These are phyloP conservation scores for Vigna mungo DNA, from an alignment of 306 rosid species.

Conservation along the genomic window DNA sequence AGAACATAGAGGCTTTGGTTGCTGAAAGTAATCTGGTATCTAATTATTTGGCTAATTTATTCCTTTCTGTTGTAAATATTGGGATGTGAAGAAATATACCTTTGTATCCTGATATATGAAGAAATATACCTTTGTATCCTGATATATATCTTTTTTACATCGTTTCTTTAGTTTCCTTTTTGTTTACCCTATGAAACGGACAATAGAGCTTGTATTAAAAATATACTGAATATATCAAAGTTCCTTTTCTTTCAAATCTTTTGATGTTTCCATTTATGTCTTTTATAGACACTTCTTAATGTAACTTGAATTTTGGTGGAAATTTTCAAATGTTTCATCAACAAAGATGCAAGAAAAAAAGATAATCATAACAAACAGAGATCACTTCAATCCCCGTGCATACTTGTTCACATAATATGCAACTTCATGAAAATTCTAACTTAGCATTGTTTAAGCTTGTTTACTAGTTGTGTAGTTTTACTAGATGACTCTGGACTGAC, in stretches of 20 bases:
- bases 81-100: neutral
- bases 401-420: conserved; percentile 28
- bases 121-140: neutral
- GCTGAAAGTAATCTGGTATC: conserved; percentile 94
- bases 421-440: conserved; percentile 16
- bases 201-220: neutral
- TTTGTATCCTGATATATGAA: neutral
- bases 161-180: neutral
- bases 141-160: neutral
- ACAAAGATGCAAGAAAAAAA: conserved; percentile 29
- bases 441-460: conserved; percentile 11
- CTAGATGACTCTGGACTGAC: conserved; percentile 26
- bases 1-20: conserved; percentile 95
- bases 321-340: conserved; percentile 27
- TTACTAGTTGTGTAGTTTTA: conserved; percentile 22
- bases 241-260: neutral
- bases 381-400: neutral
- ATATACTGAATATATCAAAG: neutral
- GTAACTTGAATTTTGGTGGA: conserved; percentile 16
- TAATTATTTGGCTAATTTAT: conserved; percentile 18
- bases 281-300: conserved; percentile 16
- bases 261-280: conserved; percentile 28
- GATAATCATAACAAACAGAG: neutral
- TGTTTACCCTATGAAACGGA: neutral
- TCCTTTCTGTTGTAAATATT: neutral